Percentiles rank a stretch among this genome's conserved stretches.
These are phyloP conservation scores for Auriscalpium microsporum DNA, from an alignment of 768 basidiomycete genomes.

Conservation along the genomic window DNA sequence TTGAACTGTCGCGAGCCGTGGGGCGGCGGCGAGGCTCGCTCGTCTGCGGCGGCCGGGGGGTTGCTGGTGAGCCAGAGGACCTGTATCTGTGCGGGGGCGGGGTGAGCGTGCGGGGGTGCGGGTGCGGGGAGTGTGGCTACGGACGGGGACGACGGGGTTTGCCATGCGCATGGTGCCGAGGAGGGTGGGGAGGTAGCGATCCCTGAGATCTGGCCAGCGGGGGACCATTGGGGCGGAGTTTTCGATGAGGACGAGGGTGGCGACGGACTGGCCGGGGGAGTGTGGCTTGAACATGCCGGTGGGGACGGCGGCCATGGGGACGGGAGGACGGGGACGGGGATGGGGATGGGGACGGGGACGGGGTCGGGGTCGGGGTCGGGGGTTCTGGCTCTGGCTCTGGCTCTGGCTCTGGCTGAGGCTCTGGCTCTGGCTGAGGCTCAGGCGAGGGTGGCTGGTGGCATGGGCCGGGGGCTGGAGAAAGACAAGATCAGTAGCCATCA, in stretches of 20 bases:
- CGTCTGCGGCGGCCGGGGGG: conserved; percentile 9
- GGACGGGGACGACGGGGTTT: conserved; percentile 14
- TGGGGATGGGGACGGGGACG: neutral
- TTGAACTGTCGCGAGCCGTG: conserved; percentile 10
- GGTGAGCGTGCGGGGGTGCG: neutral
- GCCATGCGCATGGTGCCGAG: conserved; percentile 14
- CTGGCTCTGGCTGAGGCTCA: too few relatives aligned
- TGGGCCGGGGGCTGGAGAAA: too few relatives aligned
- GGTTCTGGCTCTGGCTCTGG: too few relatives aligned
- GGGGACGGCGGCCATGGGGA: conserved; percentile 7
- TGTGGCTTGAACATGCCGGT: conserved; percentile 12
- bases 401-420: too few relatives aligned
- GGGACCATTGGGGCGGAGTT: conserved; percentile 13
- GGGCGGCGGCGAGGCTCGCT: conserved; percentile 4
- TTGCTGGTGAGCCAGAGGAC: conserved; percentile 10
- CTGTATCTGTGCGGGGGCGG: conserved; percentile 7
- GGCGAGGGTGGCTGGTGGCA: neutral
- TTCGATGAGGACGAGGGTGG: conserved; percentile 16
- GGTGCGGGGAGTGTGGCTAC: neutral
- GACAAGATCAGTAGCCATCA: too few relatives aligned
- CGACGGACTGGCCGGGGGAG: conserved; percentile 9
- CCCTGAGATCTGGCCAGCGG: conserved; percentile 17
- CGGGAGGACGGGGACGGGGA: neutral
- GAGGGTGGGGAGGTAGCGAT: conserved; percentile 16
- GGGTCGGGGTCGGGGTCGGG: neutral